Conservation (phyloP, 805 yeast genomes). For the Yarrowia alimentaria region DNA sequence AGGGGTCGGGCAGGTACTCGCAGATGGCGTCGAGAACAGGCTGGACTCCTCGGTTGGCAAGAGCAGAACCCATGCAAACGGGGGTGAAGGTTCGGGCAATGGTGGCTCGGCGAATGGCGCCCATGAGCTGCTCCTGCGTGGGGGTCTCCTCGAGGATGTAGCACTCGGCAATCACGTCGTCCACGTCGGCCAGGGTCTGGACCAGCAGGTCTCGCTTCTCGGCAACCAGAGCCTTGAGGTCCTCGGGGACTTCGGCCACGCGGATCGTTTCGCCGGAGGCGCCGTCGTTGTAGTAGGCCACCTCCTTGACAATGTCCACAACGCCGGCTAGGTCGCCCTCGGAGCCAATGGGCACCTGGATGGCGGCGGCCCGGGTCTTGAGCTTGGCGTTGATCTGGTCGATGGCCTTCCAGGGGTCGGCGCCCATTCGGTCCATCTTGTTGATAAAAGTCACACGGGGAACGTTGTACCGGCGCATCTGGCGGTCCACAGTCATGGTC, state of each 20-base stretch:
- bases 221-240: constrained; percentile 75
- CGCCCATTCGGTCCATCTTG: constrained; percentile 99
- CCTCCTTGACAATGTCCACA: constrained; percentile 86
- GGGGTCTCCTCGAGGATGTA: constrained; percentile 90
- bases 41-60: constrained; percentile 95
- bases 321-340: constrained; percentile 84
- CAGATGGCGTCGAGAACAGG: constrained; percentile 94
- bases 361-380: constrained; percentile 93
- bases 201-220: constrained; percentile 84
- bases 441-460: constrained; percentile 95
- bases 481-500: constrained; percentile 97
- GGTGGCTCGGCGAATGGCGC: constrained; percentile 90
- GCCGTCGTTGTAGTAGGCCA: constrained; percentile 86
- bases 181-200: constrained; percentile 96
- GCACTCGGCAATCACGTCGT: constrained; percentile 93
- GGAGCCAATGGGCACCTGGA: constrained; percentile 96
- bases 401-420: constrained; percentile 93
- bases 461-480: constrained; percentile 96
- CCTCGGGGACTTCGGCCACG: constrained; percentile 67
- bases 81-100: constrained; percentile 96
- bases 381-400: constrained; percentile 85
- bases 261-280: constrained; percentile 80
- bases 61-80: constrained; percentile 99
- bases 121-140: constrained; percentile 74
- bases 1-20: constrained; percentile 93